These are phyloP conservation scores for Scheffersomyces cryptocercus DNA, from an alignment of 1,139 yeast species.

Conservation along the genomic window DNA sequence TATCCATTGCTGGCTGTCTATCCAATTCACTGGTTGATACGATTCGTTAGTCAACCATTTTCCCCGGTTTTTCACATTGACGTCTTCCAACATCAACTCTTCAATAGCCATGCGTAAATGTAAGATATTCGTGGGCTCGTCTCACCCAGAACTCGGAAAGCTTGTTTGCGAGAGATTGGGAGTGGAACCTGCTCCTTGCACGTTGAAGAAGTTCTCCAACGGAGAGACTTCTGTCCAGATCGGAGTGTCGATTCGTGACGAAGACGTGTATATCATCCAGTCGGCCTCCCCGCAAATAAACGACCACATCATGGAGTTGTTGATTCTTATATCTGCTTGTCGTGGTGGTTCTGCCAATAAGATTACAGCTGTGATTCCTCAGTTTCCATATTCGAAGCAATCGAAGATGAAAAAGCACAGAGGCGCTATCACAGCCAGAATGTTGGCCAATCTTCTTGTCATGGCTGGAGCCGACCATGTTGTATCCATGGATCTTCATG, in stretches of 20 bases:
- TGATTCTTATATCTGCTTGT: constrained; percentile 91
- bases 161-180: constrained; percentile 90
- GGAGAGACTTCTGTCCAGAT: constrained; percentile 98
- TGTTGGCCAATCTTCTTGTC: constrained; percentile 91
- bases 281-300: constrained; percentile 88
- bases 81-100: neutral
- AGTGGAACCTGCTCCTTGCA: constrained; percentile 93
- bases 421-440: constrained; percentile 98
- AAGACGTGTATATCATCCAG: constrained; percentile 94
- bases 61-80: too few species aligned
- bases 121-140: constrained; percentile 92
- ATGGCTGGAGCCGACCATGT: constrained; percentile 99
- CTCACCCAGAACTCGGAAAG: constrained; percentile 92
- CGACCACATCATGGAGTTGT: constrained; percentile 94
- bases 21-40: too few species aligned
- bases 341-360: constrained; percentile 97
- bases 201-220: constrained; percentile 86
- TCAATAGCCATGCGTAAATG: constrained; percentile 78
- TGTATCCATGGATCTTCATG: constrained; percentile 96
- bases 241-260: constrained; percentile 93
- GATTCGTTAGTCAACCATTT: too few species aligned
- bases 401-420: constrained; percentile 97
- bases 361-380: constrained; percentile 96
- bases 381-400: constrained; percentile 96
- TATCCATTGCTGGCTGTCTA: too few species aligned